Base-by-base conservation (phyloP, 1,284 basidiomycete species). In the Pascua sp. region DNA sequence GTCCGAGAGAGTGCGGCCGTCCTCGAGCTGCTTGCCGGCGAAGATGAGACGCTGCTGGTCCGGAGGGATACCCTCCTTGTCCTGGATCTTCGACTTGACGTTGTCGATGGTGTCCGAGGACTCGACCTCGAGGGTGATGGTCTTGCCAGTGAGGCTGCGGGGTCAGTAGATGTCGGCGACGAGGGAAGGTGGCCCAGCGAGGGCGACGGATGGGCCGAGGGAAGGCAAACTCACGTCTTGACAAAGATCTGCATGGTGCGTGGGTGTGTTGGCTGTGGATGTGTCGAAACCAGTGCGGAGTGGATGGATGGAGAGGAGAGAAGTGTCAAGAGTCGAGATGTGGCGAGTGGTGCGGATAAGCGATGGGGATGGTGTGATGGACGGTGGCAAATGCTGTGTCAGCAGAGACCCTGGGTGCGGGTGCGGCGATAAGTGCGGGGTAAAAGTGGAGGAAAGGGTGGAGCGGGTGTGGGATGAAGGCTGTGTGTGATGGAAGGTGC, bases 31-130 rank as follows among this genome's bases (percentile, higher is more conserved):
- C 84, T 93, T 95, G 67, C 91, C 90, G 62, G 89, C 91, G 68
- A 94, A 94, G 80, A 94, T 95, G 66, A 93, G 83, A 69, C 91
- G 89, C 76, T 94, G 91, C 79, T 94, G 91, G 80, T 93, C 91
- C 64, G 90, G 90, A 59, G 91, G 91, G 65, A 91, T 93, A 65
- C 89, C 80, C 72, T 81, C 80, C 78, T 81, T 81, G 76, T 81
- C 80, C 74, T 81, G 81, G 69, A 83, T 83, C 79, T 78, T 79
- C 63, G 80, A 77, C 78, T 82, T 82, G 73, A 83, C 82, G 67
- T 82, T 82, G 80, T 84, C 82, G 73, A 84, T 84, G 59, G 82
- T 83, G 78, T 84, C 82, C 60, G 79, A 80, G 57, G 80, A 81
- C 77, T 81, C 80, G 59, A 81, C 80, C 79, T 82, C 81, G 65